These are phyloP conservation scores for Amphibolis antarctica DNA, from an alignment of 106 monocot genomes.

Conservation along the genomic window DNA sequence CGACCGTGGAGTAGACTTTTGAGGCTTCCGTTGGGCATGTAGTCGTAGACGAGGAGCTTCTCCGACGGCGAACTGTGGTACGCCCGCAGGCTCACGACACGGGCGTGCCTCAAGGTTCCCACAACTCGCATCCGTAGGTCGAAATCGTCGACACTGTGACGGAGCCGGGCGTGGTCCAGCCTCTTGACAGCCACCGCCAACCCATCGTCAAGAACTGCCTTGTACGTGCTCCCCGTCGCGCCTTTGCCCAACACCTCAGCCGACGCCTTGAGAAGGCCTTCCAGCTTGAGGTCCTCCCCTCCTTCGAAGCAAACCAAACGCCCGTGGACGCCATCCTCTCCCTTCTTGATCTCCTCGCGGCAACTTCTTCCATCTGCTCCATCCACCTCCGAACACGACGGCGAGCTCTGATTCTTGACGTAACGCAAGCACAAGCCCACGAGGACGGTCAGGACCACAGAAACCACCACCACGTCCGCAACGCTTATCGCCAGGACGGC, in stretches of 20 bases:
- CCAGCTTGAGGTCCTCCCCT: conserved; percentile 24
- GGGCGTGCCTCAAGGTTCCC: conserved; percentile 18
- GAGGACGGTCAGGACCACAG: conserved; percentile 8
- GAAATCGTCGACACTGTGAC: conserved; percentile 5
- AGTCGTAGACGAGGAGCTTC: conserved; percentile 31
- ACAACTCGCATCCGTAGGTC: conserved; percentile 17
- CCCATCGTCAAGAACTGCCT: conserved; percentile 25
- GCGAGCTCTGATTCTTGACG: neutral
- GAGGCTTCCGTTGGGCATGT: conserved; percentile 29
- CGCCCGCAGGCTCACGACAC: conserved; percentile 27
- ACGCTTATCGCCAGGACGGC: conserved; percentile 16
- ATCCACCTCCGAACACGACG: neutral
- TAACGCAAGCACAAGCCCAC: conserved; percentile 10
- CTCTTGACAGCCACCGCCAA: conserved; percentile 30
- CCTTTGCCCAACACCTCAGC: conserved; percentile 44
- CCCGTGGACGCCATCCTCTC: neutral
- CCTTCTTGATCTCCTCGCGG: neutral
- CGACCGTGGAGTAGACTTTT: conserved; percentile 18
- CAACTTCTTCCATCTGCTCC: too few relatives aligned
- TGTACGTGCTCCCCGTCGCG: conserved; percentile 28
- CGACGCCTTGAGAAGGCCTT: conserved; percentile 30
- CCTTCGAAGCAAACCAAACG: neutral
- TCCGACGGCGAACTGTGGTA: conserved; percentile 25
- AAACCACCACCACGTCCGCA: conserved; percentile 11
- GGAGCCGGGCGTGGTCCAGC: conserved; percentile 6